Evolutionary conservation across 2,329 filamentous ascomycete species (phyloP), one percentile per base, ranked within the genome.

Genomic region (Aspergillaceae sp.): DNA sequence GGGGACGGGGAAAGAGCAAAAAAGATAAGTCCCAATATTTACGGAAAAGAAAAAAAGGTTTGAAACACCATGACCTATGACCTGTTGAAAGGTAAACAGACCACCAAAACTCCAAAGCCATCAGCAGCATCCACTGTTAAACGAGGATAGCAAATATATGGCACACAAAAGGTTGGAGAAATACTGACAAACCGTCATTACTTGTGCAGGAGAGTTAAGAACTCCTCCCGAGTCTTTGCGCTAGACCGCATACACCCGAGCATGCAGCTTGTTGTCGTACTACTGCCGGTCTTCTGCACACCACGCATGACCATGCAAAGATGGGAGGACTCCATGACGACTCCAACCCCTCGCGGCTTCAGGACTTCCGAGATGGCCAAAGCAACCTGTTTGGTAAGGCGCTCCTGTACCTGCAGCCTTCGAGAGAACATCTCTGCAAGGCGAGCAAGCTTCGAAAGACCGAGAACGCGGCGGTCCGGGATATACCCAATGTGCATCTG

Each of bases 401-500:
- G 84, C 66, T 98, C 92, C 72, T 98, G 92, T 43, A 98, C 91
- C 68, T 98, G 92, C 4, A 98, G 77, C 46, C 92, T 78, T 44
- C 92, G 84, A 41, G 86, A 84, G 71, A 95, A 98, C 87, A 98
- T 94, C 63, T 98, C 90, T 45, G 91, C 92, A 54, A 98, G 91
- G 51, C 92, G 84, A 28, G 91, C 91, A 42, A 98, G 78, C 67
- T 98, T 98, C 30, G 90, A 96, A 44, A 98, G 83, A 42, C 92
- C 92, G 51, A 98, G 88, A 44, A 98, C 90, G 48, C 90, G 83
- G 63, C 89, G 81, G 60, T 84, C 82, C 29, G 92, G 92, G 52
- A 98, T 97, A 69, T 98, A 98, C 48, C 90, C 92, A 58, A 98
- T 97, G 71, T 98, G 92, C 87, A 98, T 97, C 87, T 94, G 55